Percentiles rank a stretch among this genome's conserved stretches.
Evolutionary conservation across 169 alveolate species (phyloP).

Genomic region (Eimeria tenella): DNA sequence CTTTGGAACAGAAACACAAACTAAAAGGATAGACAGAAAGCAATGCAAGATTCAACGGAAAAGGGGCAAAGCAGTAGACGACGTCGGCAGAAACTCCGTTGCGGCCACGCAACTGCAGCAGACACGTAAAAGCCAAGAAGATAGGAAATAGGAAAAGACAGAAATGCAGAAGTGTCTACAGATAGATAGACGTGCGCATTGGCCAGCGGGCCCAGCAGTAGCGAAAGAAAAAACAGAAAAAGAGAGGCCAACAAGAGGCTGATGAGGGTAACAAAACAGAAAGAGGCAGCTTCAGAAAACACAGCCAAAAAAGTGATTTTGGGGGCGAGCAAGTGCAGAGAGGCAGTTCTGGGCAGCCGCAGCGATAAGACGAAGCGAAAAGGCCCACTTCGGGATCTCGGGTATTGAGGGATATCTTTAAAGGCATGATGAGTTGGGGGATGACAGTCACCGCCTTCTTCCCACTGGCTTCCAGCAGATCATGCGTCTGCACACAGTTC

Average conservation of each 20-base stretch:
- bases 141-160: not conserved
- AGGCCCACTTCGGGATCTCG: constrained; percentile 93
- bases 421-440: constrained; percentile 95
- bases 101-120: too few relatives aligned
- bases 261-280: not conserved
- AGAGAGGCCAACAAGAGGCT: not conserved
- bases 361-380: constrained; percentile 8
- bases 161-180: not conserved
- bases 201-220: not conserved
- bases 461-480: constrained; percentile 90
- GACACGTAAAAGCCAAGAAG: not conserved
- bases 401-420: constrained; percentile 94
- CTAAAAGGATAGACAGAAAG: not conserved
- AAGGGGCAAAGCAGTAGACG: not conserved
- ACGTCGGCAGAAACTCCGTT: not conserved
- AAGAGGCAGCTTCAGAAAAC: not conserved
- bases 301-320: not conserved
- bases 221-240: not conserved
- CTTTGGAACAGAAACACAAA: not conserved
- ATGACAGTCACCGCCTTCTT: constrained; percentile 93
- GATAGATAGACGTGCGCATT: not conserved
- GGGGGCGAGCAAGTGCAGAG: not conserved
- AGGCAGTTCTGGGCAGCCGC: not conserved
- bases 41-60: not conserved
- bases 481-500: constrained; percentile 80